Evolutionary conservation across 306 rosid species (phyloP), one percentile per base, ranked within the genome.

Genomic region (Acacia melanoxylon): DNA sequence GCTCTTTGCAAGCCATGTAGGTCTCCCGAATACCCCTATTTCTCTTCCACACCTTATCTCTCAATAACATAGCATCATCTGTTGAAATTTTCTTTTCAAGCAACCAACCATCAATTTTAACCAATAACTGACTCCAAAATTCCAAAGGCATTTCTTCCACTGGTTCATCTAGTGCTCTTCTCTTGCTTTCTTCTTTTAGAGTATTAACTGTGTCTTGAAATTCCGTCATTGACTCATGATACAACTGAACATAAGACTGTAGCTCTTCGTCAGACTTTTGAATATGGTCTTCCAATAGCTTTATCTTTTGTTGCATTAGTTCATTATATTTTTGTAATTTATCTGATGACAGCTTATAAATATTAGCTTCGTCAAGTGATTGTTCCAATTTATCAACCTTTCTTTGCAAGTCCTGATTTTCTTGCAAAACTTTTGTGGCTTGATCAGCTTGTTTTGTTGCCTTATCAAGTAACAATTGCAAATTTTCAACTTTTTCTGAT

Each of bases 61-160:
- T 93, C 88, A 95, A 89, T 42, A 83, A 72, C 45, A 79, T 86
- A 42, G 97, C 96, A 81, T 95, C 98, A 70, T 89, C 86, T 16
- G 75, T 42, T 27, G 90, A 68, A 85, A 95, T 89, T 84, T 95
- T 95, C 66, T 91, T 91, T 85, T 91, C 99, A 56, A 95, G 85
- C 81, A 86, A 76, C 98, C 98, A 95, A 56, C 99, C 99, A 87
- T 95, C 99, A 81, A 95, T 89, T 66, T 89, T 82, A 81, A 95
- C 96, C 83, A 93, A 89, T 76, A 95, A 75, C 63, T 81, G 86
- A 81, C 97, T 95, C 99, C 98, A 95, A 88, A 91, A 95, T 71
- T 95, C 99, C 93, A 87, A 83, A 12, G 99, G 97, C 97, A 90
- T 92, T 87, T 95, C 96, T 86, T 92, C 88, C 81, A 91, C 91